Base-by-base conservation (phyloP, 78 protist species). In the Dictyostelium capitatum region DNA sequence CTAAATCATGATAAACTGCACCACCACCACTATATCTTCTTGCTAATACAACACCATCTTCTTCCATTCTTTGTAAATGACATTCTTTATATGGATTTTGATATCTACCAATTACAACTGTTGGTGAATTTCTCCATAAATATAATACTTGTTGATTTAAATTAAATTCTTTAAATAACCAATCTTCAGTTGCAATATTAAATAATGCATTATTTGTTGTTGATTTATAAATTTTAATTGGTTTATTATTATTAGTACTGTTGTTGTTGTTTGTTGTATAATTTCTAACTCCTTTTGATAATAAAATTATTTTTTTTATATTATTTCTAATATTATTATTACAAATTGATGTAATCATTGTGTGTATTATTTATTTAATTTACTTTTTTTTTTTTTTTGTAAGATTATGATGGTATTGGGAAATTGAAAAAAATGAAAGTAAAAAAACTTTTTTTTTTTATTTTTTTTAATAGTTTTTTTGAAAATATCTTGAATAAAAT, bases 171-270 rank as follows among this genome's bases (percentile, higher is more conserved):
- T 79, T 80, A 57, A 96, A 84, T 46, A 96, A 30, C 95, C 95
- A 96, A 57, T 95, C 96, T 20, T 96, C 98, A 19, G 94, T 95
- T n/a, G 98, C 98, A 17, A 96, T 80, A 69, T 96, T 96, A 83
- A 93, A 95, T 47, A 92, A 83, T 41, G 97, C 95, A 59, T 96
- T 82, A 54, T 53, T 74, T 6, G 95, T 87, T 10, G 93, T 87
- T 28, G 84, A 77, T 65, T 50, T 77, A 77, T 77, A 77, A 43
- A 87, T 79, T 73, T 87, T 87, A 57, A 74, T 73, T 41, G 23
- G 19, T 19, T 70, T 70, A 30, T 30, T 30, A 9, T 65, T 30
- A 6, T 56, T 20, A 28, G 5, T 19, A 25, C 0, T 20, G 65
- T 56, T 56, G 65, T 17, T 20, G 67, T 3, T n/a, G 67, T 57